Evolutionary conservation across 495 filamentous ascomycete species (phyloP), one percentile per base, ranked within the genome.

Genomic region (Extremus antarcticus): DNA sequence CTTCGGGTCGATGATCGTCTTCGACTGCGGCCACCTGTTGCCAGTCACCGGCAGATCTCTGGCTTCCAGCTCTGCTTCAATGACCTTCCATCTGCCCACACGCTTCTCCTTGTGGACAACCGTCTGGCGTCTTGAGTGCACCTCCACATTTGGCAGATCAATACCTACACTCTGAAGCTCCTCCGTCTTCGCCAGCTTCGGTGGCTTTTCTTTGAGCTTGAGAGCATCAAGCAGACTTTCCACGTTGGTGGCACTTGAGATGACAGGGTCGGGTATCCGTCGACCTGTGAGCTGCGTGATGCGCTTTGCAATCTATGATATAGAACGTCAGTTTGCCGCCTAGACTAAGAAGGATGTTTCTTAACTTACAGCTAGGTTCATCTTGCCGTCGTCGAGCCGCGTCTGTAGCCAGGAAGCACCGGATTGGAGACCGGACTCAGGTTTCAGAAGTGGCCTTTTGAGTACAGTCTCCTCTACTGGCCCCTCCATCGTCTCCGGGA

Each of bases 61-160:
- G 58, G 77, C 73, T 63, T 77, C 70, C 41, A 94, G 75, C 71
- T 85, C 85, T 65, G 79, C 65, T 64, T 87, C 78, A 63, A 94
- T 89, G 25, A 90, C 62, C 79, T 94, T 92, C 82, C 83, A 88
- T 60, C 91, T 78, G 3, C 91, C 91, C 22, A 91, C 61, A 58
- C 78, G 77, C 66, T 78, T 82, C 68, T 94, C 87, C 67, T 80
- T 79, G 69, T 89, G 78, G 47, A 80, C 77, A 21, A 76, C 77
- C 20, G 78, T 86, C 49, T 84, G 71, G 58, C 83, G 79, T 54
- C 74, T 74, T 2, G 65, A 58, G 50, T 73, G 75, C 10, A 94
- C 69, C 59, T 74, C 77, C 41, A 96, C 83, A 65, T 95, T 95
- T 47, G 82, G 74, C 29, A 90, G 67, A 1, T 61, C 61, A 8